Evolutionary conservation across 345 rosid genomes (phyloP).

Genomic region (Dipteronia dyeriana): DNA sequence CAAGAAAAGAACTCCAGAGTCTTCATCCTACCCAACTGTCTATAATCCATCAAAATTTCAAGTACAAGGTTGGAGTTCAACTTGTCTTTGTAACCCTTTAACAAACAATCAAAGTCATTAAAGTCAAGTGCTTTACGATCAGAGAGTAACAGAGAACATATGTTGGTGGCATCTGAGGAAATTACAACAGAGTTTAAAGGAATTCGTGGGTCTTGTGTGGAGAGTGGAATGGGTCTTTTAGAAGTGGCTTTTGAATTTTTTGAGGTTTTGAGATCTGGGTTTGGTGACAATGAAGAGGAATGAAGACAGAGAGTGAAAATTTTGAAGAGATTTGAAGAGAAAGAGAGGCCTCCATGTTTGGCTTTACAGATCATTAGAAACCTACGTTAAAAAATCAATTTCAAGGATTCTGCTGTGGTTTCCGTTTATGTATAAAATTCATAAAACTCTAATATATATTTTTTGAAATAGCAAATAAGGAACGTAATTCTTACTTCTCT

Average conservation of each 20-base stretch:
- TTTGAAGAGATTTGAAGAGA: slow-evolving; percentile 9
- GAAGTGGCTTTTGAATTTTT: not conserved
- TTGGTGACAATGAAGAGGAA: not conserved
- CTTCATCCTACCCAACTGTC: slow-evolving; percentile 32
- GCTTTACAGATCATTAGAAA: not conserved
- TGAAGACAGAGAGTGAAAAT: too few relatives aligned
- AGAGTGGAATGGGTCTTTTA: not conserved
- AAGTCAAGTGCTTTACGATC: not conserved
- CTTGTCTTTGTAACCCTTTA: slow-evolving; percentile 25
- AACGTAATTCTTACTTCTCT: too few relatives aligned
- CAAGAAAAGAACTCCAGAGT: slow-evolving; percentile 37
- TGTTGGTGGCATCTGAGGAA: slow-evolving; percentile 19
- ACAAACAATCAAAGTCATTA: slow-evolving; percentile 20
- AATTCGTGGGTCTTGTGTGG: not conserved
- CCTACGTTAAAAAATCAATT: too few relatives aligned
- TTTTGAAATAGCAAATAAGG: too few relatives aligned
- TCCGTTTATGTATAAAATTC: too few relatives aligned
- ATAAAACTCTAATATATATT: too few relatives aligned
- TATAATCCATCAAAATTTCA: slow-evolving; percentile 36
- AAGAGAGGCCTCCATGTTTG: slow-evolving; percentile 7
- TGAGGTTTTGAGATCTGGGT: not conserved
- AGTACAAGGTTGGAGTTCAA: slow-evolving; percentile 31
- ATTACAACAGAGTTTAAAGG: not conserved
- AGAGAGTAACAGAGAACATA: slow-evolving; percentile 28
- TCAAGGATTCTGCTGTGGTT: not conserved